phyloP scores from a whole-genome alignment of 1,139 yeast genomes.

The Suhomyces choctaworum region DNA sequence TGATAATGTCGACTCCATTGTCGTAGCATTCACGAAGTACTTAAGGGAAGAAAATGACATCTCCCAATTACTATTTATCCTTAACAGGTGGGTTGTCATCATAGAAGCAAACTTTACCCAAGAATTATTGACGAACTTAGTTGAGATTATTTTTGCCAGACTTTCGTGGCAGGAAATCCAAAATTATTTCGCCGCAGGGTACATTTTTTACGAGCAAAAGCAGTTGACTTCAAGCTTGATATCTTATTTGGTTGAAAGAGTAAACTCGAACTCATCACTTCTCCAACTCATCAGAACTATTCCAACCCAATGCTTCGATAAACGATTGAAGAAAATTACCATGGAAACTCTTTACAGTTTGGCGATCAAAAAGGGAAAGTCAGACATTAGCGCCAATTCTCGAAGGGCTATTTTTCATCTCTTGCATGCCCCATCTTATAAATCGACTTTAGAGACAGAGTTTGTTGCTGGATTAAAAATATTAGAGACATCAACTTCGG shows the following conservation, averaged over 20 bases:
- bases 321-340: slow-evolving; percentile 36
- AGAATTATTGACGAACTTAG: slow-evolving; percentile 16
- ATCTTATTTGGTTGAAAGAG: slow-evolving; percentile 14
- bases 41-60: slow-evolving; percentile 12
- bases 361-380: slow-evolving; percentile 10
- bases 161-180: slow-evolving; percentile 15
- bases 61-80: slow-evolving; percentile 25
- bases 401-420: slow-evolving; percentile 34
- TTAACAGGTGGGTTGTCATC: slow-evolving; percentile 59
- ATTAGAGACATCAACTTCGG: slow-evolving; percentile 18
- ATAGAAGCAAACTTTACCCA: slow-evolving; percentile 37
- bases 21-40: slow-evolving; percentile 14
- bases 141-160: slow-evolving; percentile 15
- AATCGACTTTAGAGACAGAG: slow-evolving; percentile 50
- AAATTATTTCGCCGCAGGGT: slow-evolving; percentile 21
- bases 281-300: slow-evolving; percentile 23
- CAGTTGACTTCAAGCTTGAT: slow-evolving; percentile 31
- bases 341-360: slow-evolving; percentile 33
- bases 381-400: slow-evolving; percentile 12
- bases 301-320: slow-evolving; percentile 55
- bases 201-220: slow-evolving; percentile 47
- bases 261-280: slow-evolving; percentile 1
- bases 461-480: slow-evolving; percentile 25
- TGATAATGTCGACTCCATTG: not conserved
- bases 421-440: slow-evolving; percentile 50